Percentiles rank a stretch among this genome's conserved stretches.
Evolutionary conservation across 306 rosid species (phyloP).

Genomic region (Psophocarpus tetragonolobus): DNA sequence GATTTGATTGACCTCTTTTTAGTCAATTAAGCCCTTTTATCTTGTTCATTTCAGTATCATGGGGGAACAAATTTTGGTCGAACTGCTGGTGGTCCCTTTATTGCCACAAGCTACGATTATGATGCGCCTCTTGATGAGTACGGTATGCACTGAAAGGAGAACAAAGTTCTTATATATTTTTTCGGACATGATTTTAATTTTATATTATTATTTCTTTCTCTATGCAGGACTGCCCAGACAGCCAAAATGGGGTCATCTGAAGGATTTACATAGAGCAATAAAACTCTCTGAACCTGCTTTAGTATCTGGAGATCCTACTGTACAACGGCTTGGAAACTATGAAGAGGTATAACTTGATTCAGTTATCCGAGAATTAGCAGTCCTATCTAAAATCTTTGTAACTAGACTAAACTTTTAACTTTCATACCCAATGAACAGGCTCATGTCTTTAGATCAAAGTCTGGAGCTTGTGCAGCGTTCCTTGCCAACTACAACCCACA

Average conservation of each 20-base stretch:
- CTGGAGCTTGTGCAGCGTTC: slow-evolving; percentile 95
- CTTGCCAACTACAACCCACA: slow-evolving; percentile 77
- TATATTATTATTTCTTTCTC: neutral
- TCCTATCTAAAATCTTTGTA: slow-evolving; percentile 19
- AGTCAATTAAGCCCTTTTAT: slow-evolving; percentile 24
- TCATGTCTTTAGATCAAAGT: slow-evolving; percentile 77
- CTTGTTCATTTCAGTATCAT: slow-evolving; percentile 65
- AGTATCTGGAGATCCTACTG: slow-evolving; percentile 71
- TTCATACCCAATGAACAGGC: slow-evolving; percentile 54
- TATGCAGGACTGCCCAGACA: slow-evolving; percentile 75
- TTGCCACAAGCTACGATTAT: slow-evolving; percentile 94
- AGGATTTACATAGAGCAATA: slow-evolving; percentile 92
- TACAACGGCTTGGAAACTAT: slow-evolving; percentile 67
- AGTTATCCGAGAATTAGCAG: slow-evolving; percentile 2
- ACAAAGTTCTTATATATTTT: neutral
- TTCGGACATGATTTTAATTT: slow-evolving; percentile 26
- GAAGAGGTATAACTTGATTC: slow-evolving; percentile 63
- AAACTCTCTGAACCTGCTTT: slow-evolving; percentile 93
- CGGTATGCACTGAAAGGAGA: slow-evolving; percentile 50
- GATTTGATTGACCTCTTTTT: slow-evolving; percentile 3
- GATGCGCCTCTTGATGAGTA: slow-evolving; percentile 98
- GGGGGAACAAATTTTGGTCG: slow-evolving; percentile 99
- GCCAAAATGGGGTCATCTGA: slow-evolving; percentile 98
- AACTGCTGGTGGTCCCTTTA: slow-evolving; percentile 99
- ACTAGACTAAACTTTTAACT: slow-evolving; percentile 16